Evolutionary conservation across 441 rosid genomes (phyloP), one percentile per base, ranked within the genome.

Genomic region (Corymbia calophylla): DNA sequence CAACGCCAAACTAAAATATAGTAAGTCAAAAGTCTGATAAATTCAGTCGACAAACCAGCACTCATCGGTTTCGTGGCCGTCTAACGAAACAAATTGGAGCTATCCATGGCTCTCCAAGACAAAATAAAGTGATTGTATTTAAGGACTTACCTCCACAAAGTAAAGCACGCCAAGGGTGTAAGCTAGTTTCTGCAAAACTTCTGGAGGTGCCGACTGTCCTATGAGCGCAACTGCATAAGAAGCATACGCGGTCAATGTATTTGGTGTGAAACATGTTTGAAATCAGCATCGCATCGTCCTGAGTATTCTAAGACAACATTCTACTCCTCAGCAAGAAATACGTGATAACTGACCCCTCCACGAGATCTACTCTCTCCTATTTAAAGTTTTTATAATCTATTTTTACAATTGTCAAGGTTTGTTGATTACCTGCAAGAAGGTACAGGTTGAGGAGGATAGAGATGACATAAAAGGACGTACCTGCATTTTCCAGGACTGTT

Each of bases 401-500:
- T 15, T 73, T 73, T 21, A 2, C 49, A 21, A 73, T 35, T 39
- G 82, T 73, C 29, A 11, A 73, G 82, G 82, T 70, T 35, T 21
- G 35, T 39, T 21, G 49, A 39, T 73, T 21, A 39, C 48, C 49
- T 21, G 84, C n/a, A 11, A 11, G 9, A 35, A 35, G 39, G 49
- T 47, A 73, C 84, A 73, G 56, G 10, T 88, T 25, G 49, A 77
- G 48, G 54, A 77, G 27, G 47, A 88, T 14, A 32, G 56, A 49
- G 44, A 35, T 84, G 49, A 58, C 44, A 62, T 27, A 56, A 77
- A 62, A 88, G 53, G 85, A 87, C 29, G 19, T 90, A 94, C 98
- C 96, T 87, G 99, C 97, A 90, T 96, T 96, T 92, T 97, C 99
- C 92, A 94, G 89, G 81, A 97, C 99, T 14, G 98, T 95, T 49